Percentiles rank a stretch among this genome's conserved stretches.
phyloP scores from a whole-genome alignment of 345 rosid species.

The Rubroshorea leprosula region DNA sequence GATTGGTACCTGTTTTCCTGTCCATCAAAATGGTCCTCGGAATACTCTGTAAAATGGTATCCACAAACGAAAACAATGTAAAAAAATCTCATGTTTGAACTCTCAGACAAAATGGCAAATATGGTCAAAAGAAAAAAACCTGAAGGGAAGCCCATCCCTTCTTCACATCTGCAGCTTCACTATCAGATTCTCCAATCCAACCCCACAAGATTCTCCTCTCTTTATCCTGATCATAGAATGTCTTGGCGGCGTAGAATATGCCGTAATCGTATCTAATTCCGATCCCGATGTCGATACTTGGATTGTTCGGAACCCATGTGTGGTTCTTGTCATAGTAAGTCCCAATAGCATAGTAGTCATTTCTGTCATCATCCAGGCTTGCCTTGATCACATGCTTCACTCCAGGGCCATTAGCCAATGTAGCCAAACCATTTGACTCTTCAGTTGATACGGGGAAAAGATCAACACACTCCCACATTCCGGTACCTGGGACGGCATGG shows the following conservation, averaged over 20 bases:
- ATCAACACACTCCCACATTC: slow-evolving; percentile 94
- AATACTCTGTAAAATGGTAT: slow-evolving; percentile 40
- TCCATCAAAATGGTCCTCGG: slow-evolving; percentile 71
- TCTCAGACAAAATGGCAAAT: too few species aligned
- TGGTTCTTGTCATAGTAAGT: slow-evolving; percentile 40
- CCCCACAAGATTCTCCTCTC: slow-evolving; percentile 62
- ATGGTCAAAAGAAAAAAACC: too few species aligned
- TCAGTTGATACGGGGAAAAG: slow-evolving; percentile 44
- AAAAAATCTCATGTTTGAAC: too few species aligned
- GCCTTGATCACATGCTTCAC: slow-evolving; percentile 60
- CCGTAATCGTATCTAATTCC: slow-evolving; percentile 75
- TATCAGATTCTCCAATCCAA: slow-evolving; percentile 63
- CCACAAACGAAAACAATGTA: too few species aligned
- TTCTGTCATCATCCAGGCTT: slow-evolving; percentile 53
- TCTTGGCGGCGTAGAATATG: slow-evolving; percentile 58
- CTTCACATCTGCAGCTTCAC: slow-evolving; percentile 48
- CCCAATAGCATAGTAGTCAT: slow-evolving; percentile 62
- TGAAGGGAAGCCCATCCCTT: slow-evolving; percentile 79
- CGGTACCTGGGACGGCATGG: slow-evolving; percentile 65
- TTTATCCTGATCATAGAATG: slow-evolving; percentile 52
- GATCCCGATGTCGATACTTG: slow-evolving; percentile 50
- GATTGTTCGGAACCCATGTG: slow-evolving; percentile 52
- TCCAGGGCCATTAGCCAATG: slow-evolving; percentile 39
- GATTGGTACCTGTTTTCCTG: slow-evolving; percentile 47
- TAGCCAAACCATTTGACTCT: slow-evolving; percentile 38